Percentiles rank a stretch among this genome's conserved stretches.
Conservation (phyloP, 2,329 filamentous ascomycete genomes). For the Verticillium albo-atrum region DNA sequence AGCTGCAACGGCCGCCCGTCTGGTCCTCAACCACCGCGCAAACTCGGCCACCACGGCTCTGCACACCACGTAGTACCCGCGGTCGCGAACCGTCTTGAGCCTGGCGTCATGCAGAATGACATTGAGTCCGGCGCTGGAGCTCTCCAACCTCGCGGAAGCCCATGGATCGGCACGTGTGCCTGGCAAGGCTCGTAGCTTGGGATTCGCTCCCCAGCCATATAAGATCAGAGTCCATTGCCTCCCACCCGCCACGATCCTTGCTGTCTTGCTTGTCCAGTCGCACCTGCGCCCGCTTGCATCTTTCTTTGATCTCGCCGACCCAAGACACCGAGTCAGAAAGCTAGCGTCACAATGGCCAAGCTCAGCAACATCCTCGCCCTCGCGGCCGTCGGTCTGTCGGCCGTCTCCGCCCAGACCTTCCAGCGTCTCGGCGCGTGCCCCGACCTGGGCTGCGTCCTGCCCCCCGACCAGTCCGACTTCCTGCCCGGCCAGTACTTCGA, state of each 20-base stretch:
- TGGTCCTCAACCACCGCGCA: background rate
- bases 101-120: background rate
- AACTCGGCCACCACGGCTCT: background rate
- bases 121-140: background rate
- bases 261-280: background rate
- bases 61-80: background rate
- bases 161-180: background rate
- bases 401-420: constrained; percentile 51
- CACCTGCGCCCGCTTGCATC: background rate
- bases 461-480: constrained; percentile 69
- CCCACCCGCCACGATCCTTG: background rate
- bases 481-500: constrained; percentile 81
- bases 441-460: constrained; percentile 54
- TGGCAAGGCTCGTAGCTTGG: background rate
- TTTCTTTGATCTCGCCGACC: background rate
- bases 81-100: background rate
- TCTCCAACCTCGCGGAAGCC: background rate
- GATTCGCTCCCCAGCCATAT: background rate
- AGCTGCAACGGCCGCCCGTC: background rate
- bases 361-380: constrained; percentile 27
- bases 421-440: constrained; percentile 57
- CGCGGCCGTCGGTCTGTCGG: constrained; percentile 28
- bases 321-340: background rate
- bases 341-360: constrained; percentile 23
- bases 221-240: background rate